Evolutionary conservation across 257 asterid genomes (phyloP), one percentile per base, ranked within the genome.

Genomic region (Solanum pennellii): DNA sequence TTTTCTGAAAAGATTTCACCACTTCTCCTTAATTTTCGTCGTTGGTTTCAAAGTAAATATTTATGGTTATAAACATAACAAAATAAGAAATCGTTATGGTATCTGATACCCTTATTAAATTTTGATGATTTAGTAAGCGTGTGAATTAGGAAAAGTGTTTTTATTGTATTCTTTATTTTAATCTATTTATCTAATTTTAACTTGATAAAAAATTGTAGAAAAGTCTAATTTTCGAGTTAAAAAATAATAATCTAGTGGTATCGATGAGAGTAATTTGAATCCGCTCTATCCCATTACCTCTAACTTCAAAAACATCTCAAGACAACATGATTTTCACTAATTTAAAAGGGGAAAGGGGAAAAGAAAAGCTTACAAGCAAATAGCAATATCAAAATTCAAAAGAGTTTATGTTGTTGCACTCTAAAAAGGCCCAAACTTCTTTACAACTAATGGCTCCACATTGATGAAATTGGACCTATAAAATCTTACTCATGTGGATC

Each of bases 141-240:
- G 2, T 39, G 8, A 41, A 41, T 41, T 41, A 41, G 44, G 44
- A 41, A 3, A 56, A 56, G 2, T 13, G 2, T 47, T 47, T 7
- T 47, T 1, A 5, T 13, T 12, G 1, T 12, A 13, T 49, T 13
- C 1, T 4, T 13, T 4, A 5, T 49, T 14, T 49, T 49, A 14
- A 49, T 49, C 15, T 49, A 0, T 49, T 13, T 49, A 0, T 13
- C 1, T 49, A 16, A 49, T 49, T 49, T 49, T 5, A 2, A 49
- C 0, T 49, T 49, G 59, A 49, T 2, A 49, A 4, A 2, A 2
- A 49, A 5, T 49, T 49, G 1, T 47, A 14, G 1, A 35, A 6
- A 33, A 4, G 0, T 3, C 0, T 33, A 33, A 33, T 33, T 56
- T 56, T 1, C 5, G 4, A 0, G 5, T 20, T 11, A 20, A 56